Percentiles rank a stretch among this genome's conserved stretches.
Conservation (phyloP, 495 filamentous ascomycete species). For the Pseudevernia furfuracea region DNA sequence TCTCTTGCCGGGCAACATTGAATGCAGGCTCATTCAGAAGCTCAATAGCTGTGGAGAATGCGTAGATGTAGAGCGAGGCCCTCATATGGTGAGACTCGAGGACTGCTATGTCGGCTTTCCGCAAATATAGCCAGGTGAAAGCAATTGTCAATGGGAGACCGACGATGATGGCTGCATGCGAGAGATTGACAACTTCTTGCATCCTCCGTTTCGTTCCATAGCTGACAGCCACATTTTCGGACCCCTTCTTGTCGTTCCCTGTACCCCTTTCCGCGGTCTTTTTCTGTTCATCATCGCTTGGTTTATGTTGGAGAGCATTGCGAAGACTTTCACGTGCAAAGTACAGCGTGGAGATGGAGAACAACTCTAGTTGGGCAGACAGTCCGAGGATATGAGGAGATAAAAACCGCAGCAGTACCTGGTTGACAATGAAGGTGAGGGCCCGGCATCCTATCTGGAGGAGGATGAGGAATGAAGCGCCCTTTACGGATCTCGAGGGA, state of each 20-base stretch:
- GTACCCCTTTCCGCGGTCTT: slow-evolving; percentile 19
- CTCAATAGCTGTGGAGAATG: slow-evolving; percentile 68
- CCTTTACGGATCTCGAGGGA: slow-evolving; percentile 47
- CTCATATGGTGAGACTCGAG: slow-evolving; percentile 52
- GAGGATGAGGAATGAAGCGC: slow-evolving; percentile 77
- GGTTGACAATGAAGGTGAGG: slow-evolving; percentile 85
- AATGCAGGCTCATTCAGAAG: slow-evolving; percentile 80
- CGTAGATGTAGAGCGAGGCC: slow-evolving; percentile 59
- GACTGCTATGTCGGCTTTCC: slow-evolving; percentile 47
- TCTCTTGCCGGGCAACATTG: slow-evolving; percentile 67
- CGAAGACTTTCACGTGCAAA: slow-evolving; percentile 86
- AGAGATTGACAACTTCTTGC: slow-evolving; percentile 80
- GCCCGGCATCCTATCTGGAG: slow-evolving; percentile 77
- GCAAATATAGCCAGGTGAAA: slow-evolving; percentile 59
- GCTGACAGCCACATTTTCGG: not conserved
- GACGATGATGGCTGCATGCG: slow-evolving; percentile 66
- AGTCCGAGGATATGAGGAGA: slow-evolving; percentile 77
- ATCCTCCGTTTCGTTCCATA: slow-evolving; percentile 13
- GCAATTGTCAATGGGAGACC: slow-evolving; percentile 55
- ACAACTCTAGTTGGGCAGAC: slow-evolving; percentile 83
- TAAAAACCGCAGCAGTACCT: slow-evolving; percentile 76
- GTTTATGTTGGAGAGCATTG: slow-evolving; percentile 76
- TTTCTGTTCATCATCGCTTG: slow-evolving; percentile 28
- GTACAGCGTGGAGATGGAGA: slow-evolving; percentile 77
- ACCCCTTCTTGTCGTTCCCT: not conserved